Evolutionary conservation across 1,139 yeast genomes (phyloP).

Genomic region (Geotrichum candidum): DNA sequence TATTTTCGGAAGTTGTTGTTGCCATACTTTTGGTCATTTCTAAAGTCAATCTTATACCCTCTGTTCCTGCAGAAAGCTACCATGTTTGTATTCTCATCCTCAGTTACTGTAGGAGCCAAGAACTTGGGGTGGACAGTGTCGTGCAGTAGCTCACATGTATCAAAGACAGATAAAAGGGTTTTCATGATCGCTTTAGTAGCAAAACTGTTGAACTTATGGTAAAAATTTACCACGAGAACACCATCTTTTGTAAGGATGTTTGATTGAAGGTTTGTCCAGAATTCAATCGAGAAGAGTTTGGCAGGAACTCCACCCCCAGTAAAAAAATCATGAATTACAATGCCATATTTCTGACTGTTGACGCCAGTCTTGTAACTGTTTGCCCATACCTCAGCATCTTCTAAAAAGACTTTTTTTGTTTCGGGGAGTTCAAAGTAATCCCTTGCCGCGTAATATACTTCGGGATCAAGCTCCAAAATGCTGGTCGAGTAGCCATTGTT

Average conservation of each 20-base stretch:
- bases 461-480: conserved; percentile 13
- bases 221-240: conserved; percentile 7
- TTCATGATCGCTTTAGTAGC: neutral
- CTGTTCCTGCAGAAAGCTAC: conserved; percentile 4
- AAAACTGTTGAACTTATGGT: neutral
- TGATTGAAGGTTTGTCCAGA: neutral
- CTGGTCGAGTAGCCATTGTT: neutral
- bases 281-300: neutral
- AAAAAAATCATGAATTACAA: conserved; percentile 11
- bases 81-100: conserved; percentile 3
- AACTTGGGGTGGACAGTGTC: conserved; percentile 1
- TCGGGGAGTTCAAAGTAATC: conserved; percentile 5
- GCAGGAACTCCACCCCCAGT: conserved; percentile 2
- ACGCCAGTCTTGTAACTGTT: neutral
- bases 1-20: conserved; percentile 1
- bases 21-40: neutral
- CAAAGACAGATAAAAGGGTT: conserved; percentile 3
- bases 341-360: neutral
- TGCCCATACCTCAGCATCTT: conserved; percentile 9
- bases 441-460: conserved; percentile 5
- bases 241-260: conserved; percentile 5
- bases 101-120: neutral
- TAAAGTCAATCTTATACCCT: neutral
- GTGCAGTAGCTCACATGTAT: conserved; percentile 6
- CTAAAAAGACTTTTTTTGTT: neutral